Percentiles rank a stretch among this genome's conserved stretches.
Evolutionary conservation across 2,329 filamentous ascomycete species (phyloP).

Genomic region (Aspergillus sclerotialis): DNA sequence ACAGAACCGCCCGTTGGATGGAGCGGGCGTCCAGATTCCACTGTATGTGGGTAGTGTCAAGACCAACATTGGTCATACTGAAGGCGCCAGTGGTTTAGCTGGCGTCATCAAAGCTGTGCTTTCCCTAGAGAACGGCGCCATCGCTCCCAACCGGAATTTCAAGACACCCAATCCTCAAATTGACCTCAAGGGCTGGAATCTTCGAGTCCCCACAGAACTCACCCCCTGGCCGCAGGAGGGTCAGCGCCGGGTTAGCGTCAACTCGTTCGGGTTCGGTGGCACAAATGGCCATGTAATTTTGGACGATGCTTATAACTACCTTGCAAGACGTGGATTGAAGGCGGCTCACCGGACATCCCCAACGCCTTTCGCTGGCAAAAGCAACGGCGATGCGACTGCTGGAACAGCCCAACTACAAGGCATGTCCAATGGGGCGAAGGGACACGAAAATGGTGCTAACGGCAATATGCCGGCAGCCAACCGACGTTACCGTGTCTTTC

Average conservation of each 20-base stretch:
- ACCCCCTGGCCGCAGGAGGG: not conserved
- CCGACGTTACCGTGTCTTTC: too few relatives aligned
- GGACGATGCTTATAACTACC: not conserved
- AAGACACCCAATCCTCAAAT: conserved; percentile 16
- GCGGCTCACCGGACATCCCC: not conserved
- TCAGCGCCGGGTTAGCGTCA: not conserved
- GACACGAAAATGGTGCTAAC: too few relatives aligned
- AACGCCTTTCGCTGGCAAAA: not conserved
- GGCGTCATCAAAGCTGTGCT: conserved; percentile 24
- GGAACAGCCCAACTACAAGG: too few relatives aligned
- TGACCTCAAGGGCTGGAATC: conserved; percentile 5
- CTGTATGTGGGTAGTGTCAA: too few relatives aligned
- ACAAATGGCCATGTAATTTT: not conserved
- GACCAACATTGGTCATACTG: conserved; percentile 17
- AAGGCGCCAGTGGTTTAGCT: conserved; percentile 23
- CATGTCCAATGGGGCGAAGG: too few relatives aligned
- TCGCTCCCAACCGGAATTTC: conserved; percentile 19
- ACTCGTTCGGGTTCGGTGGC: not conserved
- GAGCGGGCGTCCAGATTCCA: conserved; percentile 12
- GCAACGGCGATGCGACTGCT: not conserved
- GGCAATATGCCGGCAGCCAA: too few relatives aligned
- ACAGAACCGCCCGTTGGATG: conserved; percentile 13
- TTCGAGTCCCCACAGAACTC: not conserved
- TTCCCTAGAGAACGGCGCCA: conserved; percentile 16
- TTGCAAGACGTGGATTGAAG: not conserved